Evolutionary conservation across 2,329 filamentous ascomycete genomes (phyloP).

Genomic region (Daldinia sp.): DNA sequence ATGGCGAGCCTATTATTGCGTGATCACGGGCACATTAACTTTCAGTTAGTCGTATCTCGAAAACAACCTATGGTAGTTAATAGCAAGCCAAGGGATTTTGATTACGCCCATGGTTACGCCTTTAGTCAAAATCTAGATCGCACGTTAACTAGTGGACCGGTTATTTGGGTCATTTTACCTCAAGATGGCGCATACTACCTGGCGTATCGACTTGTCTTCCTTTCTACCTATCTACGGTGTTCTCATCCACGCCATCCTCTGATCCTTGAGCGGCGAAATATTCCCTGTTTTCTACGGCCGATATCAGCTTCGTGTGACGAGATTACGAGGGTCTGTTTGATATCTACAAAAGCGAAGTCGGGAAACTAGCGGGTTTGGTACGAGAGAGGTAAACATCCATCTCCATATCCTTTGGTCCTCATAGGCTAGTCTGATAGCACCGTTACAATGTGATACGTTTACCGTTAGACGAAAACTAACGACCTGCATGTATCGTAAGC

Average conservation of each 20-base stretch:
- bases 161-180: neutral
- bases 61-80: neutral
- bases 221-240: neutral
- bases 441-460: neutral
- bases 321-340: neutral
- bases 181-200: neutral
- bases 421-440: neutral
- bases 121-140: neutral
- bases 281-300: neutral
- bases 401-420: neutral
- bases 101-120: neutral
- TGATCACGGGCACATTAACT: neutral
- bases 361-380: neutral
- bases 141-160: neutral
- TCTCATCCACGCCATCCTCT: neutral
- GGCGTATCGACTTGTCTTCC: neutral
- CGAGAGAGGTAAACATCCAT: neutral
- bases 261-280: neutral
- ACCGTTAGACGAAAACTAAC: neutral
- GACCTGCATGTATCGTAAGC: neutral
- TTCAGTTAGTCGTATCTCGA: neutral
- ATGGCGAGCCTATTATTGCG: slow-evolving; percentile 6
- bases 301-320: neutral
- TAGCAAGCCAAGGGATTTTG: neutral
- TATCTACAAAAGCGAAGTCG: neutral